A percentile compares a stretch with the other conserved stretches of the same genome.
Evolutionary conservation across 1,284 basidiomycete genomes (phyloP).

Genomic region (Cystobasidium pallidum): DNA sequence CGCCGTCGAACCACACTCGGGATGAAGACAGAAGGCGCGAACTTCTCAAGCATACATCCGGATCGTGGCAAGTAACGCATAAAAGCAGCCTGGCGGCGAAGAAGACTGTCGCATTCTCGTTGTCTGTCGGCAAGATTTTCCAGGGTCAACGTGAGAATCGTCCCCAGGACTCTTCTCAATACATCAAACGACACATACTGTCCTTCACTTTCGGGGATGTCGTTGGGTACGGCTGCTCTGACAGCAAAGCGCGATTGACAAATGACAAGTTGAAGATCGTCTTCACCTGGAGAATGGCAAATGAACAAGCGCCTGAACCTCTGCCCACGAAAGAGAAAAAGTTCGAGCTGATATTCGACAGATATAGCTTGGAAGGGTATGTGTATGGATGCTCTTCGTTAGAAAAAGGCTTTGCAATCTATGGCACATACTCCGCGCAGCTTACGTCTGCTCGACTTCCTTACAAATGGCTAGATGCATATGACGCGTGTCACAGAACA

Average conservation of each 20-base stretch:
- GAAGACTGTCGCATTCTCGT: neutral
- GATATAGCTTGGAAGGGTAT: neutral
- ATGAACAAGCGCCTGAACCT: too few relatives aligned
- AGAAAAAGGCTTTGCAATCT: neutral
- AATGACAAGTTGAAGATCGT: slow-evolving; percentile 12
- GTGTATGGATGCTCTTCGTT: neutral
- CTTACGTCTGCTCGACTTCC: neutral
- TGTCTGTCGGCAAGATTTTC: neutral
- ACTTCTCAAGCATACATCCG: slow-evolving; percentile 1
- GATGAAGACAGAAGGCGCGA: neutral
- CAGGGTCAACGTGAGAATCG: neutral
- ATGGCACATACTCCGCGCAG: neutral
- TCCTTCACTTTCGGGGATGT: neutral
- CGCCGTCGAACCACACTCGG: neutral
- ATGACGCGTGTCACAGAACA: neutral
- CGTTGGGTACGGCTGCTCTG: neutral
- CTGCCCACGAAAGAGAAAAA: too few relatives aligned
- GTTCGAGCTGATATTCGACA: slow-evolving; percentile 8
- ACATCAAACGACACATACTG: neutral
- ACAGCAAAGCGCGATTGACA: neutral
- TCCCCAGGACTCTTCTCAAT: neutral
- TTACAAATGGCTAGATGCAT: neutral
- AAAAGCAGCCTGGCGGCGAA: neutral
- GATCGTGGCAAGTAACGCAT: neutral
- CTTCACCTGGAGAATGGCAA: neutral